Evolutionary conservation across 768 basidiomycete genomes (phyloP).

Genomic region (Fomitopsis serialis): DNA sequence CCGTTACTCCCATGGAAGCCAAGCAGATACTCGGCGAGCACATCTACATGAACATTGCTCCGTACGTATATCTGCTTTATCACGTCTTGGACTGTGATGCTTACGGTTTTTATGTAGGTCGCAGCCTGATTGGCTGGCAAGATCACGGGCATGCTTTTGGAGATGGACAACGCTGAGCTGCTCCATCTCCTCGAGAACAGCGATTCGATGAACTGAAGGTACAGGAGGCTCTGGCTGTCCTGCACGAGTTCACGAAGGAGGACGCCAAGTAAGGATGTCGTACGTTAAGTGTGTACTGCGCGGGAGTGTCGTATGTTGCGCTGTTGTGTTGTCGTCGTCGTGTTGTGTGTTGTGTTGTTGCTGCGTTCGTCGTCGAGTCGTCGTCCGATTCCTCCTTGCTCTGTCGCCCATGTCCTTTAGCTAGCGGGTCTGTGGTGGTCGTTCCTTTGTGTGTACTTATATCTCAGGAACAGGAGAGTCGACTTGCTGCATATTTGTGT

Average conservation of each 20-base stretch:
- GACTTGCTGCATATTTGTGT: conserved; percentile 21
- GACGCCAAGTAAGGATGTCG: conserved; percentile 21
- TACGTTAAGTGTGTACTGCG: background rate
- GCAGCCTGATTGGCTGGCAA: conserved; percentile 96
- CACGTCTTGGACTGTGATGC: conserved; percentile 6
- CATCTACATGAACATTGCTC: conserved; percentile 85
- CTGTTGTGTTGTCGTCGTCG: conserved; percentile 7
- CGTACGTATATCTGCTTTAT: conserved; percentile 43
- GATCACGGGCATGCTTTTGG: conserved; percentile 97
- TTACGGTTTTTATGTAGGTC: conserved; percentile 37
- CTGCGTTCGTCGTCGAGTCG: conserved; percentile 13
- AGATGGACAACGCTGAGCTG: conserved; percentile 97
- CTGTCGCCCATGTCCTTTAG: conserved; percentile 17
- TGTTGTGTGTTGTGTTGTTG: conserved; percentile 17
- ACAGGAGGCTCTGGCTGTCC: conserved; percentile 82
- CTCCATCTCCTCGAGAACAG: conserved; percentile 79
- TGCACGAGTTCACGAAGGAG: conserved; percentile 73
- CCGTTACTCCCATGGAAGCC: conserved; percentile 73
- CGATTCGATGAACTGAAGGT: conserved; percentile 88
- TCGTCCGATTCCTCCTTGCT: conserved; percentile 15
- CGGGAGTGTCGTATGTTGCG: background rate
- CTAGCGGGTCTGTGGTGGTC: conserved; percentile 23
- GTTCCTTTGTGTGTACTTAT: conserved; percentile 25
- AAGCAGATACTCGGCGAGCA: conserved; percentile 99
- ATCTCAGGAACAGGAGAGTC: conserved; percentile 26